These are phyloP conservation scores for Tetradesmus obliquus DNA, from an alignment of 139 green algal genomes.

Conservation along the genomic window DNA sequence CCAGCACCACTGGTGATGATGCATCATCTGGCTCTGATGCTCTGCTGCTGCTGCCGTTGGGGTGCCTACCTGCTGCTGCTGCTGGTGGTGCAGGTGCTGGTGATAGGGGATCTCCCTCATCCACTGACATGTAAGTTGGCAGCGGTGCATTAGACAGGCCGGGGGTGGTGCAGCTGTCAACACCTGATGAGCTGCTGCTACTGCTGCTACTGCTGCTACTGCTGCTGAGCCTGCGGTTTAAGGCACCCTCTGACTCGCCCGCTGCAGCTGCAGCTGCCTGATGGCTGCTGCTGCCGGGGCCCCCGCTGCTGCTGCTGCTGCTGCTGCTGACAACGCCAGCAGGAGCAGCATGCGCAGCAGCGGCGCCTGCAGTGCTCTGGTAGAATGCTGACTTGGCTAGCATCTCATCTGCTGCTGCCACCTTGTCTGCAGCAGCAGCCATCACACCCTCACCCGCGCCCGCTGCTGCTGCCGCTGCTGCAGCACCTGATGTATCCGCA, in stretches of 20 bases:
- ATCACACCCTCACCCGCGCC: background rate
- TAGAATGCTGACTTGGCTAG: background rate
- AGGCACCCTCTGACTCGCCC: background rate
- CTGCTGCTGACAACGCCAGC: background rate
- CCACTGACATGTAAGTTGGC: background rate
- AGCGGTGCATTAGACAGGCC: background rate
- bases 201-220: slow-evolving; percentile 41
- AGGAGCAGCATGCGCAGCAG: background rate
- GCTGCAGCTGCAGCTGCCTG: slow-evolving; percentile 7
- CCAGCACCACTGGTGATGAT: background rate
- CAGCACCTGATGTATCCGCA: background rate
- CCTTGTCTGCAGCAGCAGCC: background rate
- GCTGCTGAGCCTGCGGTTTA: background rate
- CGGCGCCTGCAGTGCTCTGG: background rate
- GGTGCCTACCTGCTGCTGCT: background rate
- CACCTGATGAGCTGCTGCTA: slow-evolving; percentile 33
- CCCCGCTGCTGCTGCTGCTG: background rate
- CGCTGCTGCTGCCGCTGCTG: slow-evolving; percentile 38
- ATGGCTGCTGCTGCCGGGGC: background rate
- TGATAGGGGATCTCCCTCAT: background rate
- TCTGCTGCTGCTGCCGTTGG: slow-evolving; percentile 1
- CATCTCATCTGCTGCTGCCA: background rate
- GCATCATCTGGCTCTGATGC: background rate
- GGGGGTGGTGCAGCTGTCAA: slow-evolving; percentile 20
- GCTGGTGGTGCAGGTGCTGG: background rate